Base-by-base conservation (phyloP, 164 flowering plant species). In the Euptelea pleiosperma region DNA sequence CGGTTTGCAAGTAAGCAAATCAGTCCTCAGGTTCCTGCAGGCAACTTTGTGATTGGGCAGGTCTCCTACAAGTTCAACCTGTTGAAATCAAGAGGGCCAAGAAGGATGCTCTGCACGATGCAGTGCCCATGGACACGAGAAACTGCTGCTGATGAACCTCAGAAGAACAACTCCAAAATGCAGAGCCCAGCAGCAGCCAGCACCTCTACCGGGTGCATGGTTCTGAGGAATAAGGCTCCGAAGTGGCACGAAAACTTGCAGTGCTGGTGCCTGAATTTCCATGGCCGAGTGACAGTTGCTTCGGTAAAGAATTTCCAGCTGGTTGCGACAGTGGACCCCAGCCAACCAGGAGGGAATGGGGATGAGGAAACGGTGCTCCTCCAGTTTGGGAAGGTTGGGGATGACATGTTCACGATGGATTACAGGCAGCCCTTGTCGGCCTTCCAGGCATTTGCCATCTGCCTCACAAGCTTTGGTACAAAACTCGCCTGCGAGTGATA, bases 261-360 rank as follows among this genome's bases (percentile, higher is more conserved):
- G 55, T 89, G 98, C 64, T 92, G 97, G 98, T 92, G 97, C 76
- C 68, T 92, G 70, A 89, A 92, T 75, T 92, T 92, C 62, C 96
- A 89, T 63, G 98, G 96, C 5, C 78, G 98, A 30, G 98, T 93
- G 19, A 93, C 98, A 0, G 89, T 89, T 0, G 98, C 98, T 24
- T 93, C 98, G 11, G 94, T 93, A 16, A 93, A 93, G 71, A 93
- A 90, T 66, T 93, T 93, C 56, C 97, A 93, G 65, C 75, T 93
- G 41, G 86, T 77, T 59, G 97, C 94, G 18, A 72, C 81, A 0
- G 62, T 75, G 5, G 91, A 87, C 47, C 95, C 77, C 47, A 86
- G 87, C 67, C 87, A 81, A 28, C 91, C 88, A 0, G 88, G 80
- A 6, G 80, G 85, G 2, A 85, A 70, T 52, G 96, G 87, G 22